A percentile compares a stretch with the other conserved stretches of the same genome.
phyloP scores from a whole-genome alignment of 2,329 filamentous ascomycete species.

The Endoconidiophora laricicola region DNA sequence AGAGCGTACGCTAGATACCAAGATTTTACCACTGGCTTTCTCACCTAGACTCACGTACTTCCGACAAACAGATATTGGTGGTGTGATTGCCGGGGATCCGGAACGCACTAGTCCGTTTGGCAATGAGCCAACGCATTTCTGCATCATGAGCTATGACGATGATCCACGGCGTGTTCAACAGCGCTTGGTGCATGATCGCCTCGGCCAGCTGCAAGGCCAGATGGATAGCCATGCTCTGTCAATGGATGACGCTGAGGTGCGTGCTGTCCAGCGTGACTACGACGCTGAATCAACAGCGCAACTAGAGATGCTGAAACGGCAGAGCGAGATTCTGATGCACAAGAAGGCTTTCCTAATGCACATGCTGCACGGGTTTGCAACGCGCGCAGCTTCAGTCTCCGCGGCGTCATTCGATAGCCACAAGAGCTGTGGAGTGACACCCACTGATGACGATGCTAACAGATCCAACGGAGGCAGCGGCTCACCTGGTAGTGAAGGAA shows the following conservation, averaged over 20 bases:
- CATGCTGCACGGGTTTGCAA: slow-evolving; percentile 25
- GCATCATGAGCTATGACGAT: slow-evolving; percentile 82
- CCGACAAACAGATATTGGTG: slow-evolving; percentile 82
- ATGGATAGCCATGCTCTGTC: slow-evolving; percentile 56
- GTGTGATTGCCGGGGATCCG: slow-evolving; percentile 62
- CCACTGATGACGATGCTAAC: too few species aligned
- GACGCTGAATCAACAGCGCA: slow-evolving; percentile 37
- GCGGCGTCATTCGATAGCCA: slow-evolving; percentile 2
- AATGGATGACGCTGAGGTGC: slow-evolving; percentile 62
- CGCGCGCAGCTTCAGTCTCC: slow-evolving; percentile 3
- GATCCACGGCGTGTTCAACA: slow-evolving; percentile 81
- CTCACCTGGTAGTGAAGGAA: slow-evolving; percentile 15
- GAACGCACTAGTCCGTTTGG: slow-evolving; percentile 80
- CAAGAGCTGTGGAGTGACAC: background rate
- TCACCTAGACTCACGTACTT: slow-evolving; percentile 96
- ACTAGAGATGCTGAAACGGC: slow-evolving; percentile 41
- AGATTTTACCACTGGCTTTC: slow-evolving; percentile 81
- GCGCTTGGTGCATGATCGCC: slow-evolving; percentile 64
- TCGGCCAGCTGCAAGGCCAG: slow-evolving; percentile 64
- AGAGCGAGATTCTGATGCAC: slow-evolving; percentile 38
- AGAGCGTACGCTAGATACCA: slow-evolving; percentile 79
- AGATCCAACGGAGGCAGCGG: background rate
- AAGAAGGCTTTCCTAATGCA: slow-evolving; percentile 42
- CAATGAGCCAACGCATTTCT: slow-evolving; percentile 81
- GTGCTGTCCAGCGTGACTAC: slow-evolving; percentile 33